Percentiles rank a stretch among this genome's conserved stretches.
Evolutionary conservation across 2,329 filamentous ascomycete species (phyloP).

Genomic region (Endoconidiophora laricicola): DNA sequence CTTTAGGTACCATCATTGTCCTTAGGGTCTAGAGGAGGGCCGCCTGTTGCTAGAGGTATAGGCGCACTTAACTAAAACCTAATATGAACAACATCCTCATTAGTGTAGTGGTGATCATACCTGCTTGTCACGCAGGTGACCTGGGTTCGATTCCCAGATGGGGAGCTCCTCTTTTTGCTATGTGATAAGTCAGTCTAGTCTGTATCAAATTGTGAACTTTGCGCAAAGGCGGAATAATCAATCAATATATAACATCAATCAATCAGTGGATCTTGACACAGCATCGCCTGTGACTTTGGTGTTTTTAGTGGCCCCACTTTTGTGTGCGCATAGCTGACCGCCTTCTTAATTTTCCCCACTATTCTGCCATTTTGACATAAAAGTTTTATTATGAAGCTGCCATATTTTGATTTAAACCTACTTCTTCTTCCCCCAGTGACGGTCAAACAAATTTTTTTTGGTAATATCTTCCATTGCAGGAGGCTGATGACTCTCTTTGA

Average conservation of each 20-base stretch:
- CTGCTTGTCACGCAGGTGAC: constrained; percentile 14
- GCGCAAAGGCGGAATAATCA: too few species aligned
- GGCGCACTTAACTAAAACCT: background rate
- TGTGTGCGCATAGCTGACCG: background rate
- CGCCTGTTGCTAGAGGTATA: too few species aligned
- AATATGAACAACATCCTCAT: constrained; percentile 7
- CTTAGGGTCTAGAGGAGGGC: too few species aligned
- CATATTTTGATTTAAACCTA: background rate
- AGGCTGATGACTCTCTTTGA: background rate
- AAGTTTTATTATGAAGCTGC: background rate
- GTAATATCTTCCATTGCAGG: background rate
- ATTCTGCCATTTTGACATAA: constrained; percentile 12
- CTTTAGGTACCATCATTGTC: too few species aligned
- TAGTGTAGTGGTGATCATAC: constrained; percentile 14
- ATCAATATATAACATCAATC: too few species aligned
- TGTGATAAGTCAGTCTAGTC: background rate
- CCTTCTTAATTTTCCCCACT: constrained; percentile 7
- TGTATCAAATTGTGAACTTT: background rate
- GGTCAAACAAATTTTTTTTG: background rate
- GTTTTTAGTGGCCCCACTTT: background rate
- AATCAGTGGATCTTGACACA: too few species aligned
- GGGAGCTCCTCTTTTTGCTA: constrained; percentile 4
- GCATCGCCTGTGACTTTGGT: background rate
- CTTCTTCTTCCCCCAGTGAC: background rate
- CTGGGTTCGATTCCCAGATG: constrained; percentile 14